Conservation (phyloP, 2,329 filamentous ascomycete species). For the Fusarium cicatricum region DNA sequence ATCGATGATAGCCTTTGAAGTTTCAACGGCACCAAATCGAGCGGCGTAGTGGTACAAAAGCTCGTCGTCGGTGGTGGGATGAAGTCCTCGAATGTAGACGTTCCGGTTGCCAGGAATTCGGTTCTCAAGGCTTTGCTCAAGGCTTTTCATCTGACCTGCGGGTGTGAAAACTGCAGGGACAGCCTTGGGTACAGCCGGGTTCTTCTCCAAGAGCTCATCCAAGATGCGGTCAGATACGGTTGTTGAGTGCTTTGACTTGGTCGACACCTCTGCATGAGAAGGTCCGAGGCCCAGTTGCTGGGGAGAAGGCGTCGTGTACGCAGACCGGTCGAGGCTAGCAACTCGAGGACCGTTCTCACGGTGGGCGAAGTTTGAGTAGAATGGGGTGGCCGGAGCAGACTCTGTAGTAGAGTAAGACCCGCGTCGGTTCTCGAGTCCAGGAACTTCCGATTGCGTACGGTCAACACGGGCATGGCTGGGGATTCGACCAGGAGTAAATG, state of each 20-base stretch:
- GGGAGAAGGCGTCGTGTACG: constrained; percentile 73
- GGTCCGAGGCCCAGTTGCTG: constrained; percentile 60
- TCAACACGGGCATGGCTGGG: constrained; percentile 57
- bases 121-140: constrained; percentile 95
- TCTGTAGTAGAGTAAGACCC: constrained; percentile 74
- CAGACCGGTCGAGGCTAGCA: constrained; percentile 67
- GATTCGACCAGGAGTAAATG: constrained; percentile 62
- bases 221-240: constrained; percentile 59
- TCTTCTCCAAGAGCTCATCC: constrained; percentile 73
- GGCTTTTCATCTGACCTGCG: constrained; percentile 83
- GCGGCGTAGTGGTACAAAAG: constrained; percentile 82
- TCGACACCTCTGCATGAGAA: constrained; percentile 50
- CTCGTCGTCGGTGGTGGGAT: constrained; percentile 94
- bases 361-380: constrained; percentile 66
- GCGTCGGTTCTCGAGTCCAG: constrained; percentile 70
- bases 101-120: constrained; percentile 92
- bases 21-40: constrained; percentile 93
- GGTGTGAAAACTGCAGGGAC: constrained; percentile 91
- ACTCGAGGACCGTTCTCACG: constrained; percentile 68
- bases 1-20: constrained; percentile 98
- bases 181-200: constrained; percentile 85
- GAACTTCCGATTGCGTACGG: constrained; percentile 61
- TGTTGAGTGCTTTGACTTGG: constrained; percentile 53
- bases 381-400: constrained; percentile 71
- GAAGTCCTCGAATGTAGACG: constrained; percentile 96